Evolutionary conservation across 2,329 filamentous ascomycete species (phyloP), one percentile per base, ranked within the genome.

Genomic region (Arthrobotrys sinensis): DNA sequence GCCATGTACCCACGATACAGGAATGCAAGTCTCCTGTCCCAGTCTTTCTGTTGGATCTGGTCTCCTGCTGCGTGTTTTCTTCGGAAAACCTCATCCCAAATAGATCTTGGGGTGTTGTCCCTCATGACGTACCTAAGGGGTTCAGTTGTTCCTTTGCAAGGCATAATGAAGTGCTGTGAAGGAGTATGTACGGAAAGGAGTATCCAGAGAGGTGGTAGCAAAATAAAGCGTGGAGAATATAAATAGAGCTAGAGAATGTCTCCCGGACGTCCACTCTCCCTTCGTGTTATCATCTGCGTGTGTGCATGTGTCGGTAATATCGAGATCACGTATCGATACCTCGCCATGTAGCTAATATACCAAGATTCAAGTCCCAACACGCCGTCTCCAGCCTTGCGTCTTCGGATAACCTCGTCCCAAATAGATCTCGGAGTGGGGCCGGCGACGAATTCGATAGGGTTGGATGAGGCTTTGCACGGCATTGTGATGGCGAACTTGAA

Each of bases 391-490:
- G 50, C 50, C 0, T 38, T 14, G 21, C 45, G 45, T 38, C 24
- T 28, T 28, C 2, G 28, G 12, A 73, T 66, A n/a, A 65, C 38
- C 19, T 55, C 34, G 32, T 50, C 50, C 65, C 72, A 76, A 4
- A 76, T 48, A n/a, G 36, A 70, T n/a, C 36, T 21, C 6, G 65
- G 72, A 8, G 52, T 43, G 32, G 19, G 28, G 19, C 48, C 65
- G 2, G 12, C n/a, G 10, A 46, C 28, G 32, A 70, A 48, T 14
- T 70, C 72, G 28, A 76, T 16, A 5, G 72, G 72, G 8, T 32
- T 14, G 5, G 24, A 28, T 11, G 65, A 50, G 1, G 55, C 72
- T 60, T 76, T 76, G 72, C 65, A 76, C 4, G 72, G 72, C 72
- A 76, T 76, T 19, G 6, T 60, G 16, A 14, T 57, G 28, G 24